Conservation (phyloP, 768 basidiomycete genomes). For the Strobilomyces dryophilus region DNA sequence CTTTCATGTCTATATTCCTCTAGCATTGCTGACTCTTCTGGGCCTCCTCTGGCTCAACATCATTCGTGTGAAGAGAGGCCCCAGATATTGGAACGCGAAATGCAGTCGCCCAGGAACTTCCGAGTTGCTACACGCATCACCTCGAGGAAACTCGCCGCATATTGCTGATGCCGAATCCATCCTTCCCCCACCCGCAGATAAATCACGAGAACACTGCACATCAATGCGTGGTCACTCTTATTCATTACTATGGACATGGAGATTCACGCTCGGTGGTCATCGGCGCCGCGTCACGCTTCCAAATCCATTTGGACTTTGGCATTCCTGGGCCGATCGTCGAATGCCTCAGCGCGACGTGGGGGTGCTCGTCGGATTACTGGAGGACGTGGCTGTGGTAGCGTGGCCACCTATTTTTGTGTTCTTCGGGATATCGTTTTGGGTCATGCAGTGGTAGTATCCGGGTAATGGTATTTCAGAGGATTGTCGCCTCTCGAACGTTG, state of each 20-base stretch:
- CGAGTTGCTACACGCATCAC: slow-evolving; percentile 10
- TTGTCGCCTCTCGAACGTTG: background rate
- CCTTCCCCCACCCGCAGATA: slow-evolving; percentile 18
- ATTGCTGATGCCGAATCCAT: slow-evolving; percentile 6
- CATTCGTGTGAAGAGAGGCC: slow-evolving; percentile 9
- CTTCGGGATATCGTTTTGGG: slow-evolving; percentile 33
- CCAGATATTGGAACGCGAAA: slow-evolving; percentile 7
- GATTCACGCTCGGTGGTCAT: slow-evolving; percentile 21
- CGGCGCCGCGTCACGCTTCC: slow-evolving; percentile 23
- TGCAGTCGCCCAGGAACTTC: slow-evolving; percentile 7
- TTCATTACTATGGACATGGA: slow-evolving; percentile 20
- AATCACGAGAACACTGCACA: slow-evolving; percentile 5
- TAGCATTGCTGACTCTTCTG: slow-evolving; percentile 56
- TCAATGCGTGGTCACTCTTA: slow-evolving; percentile 14
- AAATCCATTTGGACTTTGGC: slow-evolving; percentile 13
- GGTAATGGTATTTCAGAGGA: background rate
- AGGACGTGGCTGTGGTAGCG: slow-evolving; percentile 32
- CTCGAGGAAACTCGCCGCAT: slow-evolving; percentile 2
- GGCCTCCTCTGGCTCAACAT: slow-evolving; percentile 34
- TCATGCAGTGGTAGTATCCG: slow-evolving; percentile 20
- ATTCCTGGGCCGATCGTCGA: slow-evolving; percentile 6
- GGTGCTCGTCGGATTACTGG: slow-evolving; percentile 26
- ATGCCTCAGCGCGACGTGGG: slow-evolving; percentile 19
- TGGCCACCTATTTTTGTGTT: slow-evolving; percentile 36
- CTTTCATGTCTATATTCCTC: slow-evolving; percentile 63